phyloP scores from a whole-genome alignment of 2,329 filamentous ascomycete genomes.

The Pyrenochaeta sp. region DNA sequence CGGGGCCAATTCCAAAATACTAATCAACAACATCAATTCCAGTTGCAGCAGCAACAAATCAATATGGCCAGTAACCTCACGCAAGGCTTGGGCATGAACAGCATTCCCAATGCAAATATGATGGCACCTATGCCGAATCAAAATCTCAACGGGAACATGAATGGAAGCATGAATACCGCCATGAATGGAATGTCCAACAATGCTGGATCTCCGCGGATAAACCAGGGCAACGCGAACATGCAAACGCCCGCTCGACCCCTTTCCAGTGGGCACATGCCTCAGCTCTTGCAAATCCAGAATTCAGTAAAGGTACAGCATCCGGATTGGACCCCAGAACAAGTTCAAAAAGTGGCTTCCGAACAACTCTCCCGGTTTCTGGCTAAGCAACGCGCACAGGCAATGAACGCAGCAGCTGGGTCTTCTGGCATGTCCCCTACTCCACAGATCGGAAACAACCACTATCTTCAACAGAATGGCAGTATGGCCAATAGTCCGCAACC shows the following conservation, averaged over 20 bases:
- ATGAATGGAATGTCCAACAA: constrained; percentile 48
- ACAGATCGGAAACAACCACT: constrained; percentile 47
- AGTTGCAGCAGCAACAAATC: constrained; percentile 50
- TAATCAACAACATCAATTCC: constrained; percentile 47
- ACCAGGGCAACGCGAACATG: constrained; percentile 40
- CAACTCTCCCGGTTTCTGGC: constrained; percentile 43
- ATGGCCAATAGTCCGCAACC: constrained; percentile 42
- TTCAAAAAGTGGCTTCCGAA: constrained; percentile 45
- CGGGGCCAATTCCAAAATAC: constrained; percentile 39
- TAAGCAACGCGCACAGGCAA: constrained; percentile 46
- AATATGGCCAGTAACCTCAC: constrained; percentile 47
- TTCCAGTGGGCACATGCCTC: constrained; percentile 46
- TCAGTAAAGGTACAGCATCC: constrained; percentile 45
- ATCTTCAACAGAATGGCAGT: constrained; percentile 40
- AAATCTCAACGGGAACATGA: constrained; percentile 46
- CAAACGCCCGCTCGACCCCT: constrained; percentile 39
- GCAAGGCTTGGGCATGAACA: constrained; percentile 43
- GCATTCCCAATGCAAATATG: constrained; percentile 48
- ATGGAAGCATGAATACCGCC: constrained; percentile 36
- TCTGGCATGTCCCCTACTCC: constrained; percentile 41
- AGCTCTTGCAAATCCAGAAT: constrained; percentile 43
- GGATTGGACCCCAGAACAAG: constrained; percentile 45
- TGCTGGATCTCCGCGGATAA: constrained; percentile 45
- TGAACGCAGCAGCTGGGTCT: constrained; percentile 48
- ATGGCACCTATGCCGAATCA: constrained; percentile 42